These are phyloP conservation scores for Trichoderma polysporum DNA, from an alignment of 2,329 filamentous ascomycete species.

Conservation along the genomic window DNA sequence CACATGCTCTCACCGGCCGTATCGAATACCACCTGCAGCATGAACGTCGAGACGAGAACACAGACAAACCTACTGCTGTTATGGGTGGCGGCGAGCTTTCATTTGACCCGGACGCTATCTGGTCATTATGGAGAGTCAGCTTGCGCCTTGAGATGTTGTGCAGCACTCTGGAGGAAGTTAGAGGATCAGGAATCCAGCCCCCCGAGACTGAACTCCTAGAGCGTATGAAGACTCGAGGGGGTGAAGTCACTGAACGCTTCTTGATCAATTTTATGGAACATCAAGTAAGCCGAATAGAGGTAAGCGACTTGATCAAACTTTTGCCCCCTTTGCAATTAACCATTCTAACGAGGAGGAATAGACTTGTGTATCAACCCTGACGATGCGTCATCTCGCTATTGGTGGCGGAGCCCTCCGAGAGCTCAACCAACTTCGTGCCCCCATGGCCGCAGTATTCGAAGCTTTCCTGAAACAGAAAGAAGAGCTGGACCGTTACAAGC, in stretches of 20 bases:
- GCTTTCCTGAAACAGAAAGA: constrained; percentile 60
- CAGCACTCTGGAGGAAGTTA: constrained; percentile 74
- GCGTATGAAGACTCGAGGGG: constrained; percentile 62
- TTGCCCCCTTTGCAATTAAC: neutral
- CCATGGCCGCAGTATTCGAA: constrained; percentile 71
- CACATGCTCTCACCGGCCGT: constrained; percentile 80
- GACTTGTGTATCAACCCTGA: constrained; percentile 78
- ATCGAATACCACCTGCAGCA: constrained; percentile 65
- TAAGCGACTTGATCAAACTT: constrained; percentile 45
- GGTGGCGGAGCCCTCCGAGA: constrained; percentile 62
- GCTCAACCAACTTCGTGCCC: constrained; percentile 71
- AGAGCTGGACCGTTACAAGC: constrained; percentile 63
- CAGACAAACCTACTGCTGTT: constrained; percentile 61
- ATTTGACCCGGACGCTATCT: constrained; percentile 82
- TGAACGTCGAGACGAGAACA: constrained; percentile 44
- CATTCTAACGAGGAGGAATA: constrained; percentile 36
- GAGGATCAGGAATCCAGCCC: constrained; percentile 63
- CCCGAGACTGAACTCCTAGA: constrained; percentile 85
- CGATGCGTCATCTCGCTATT: constrained; percentile 73
- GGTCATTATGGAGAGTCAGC: constrained; percentile 86
- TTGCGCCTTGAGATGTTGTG: constrained; percentile 91
- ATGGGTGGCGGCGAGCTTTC: constrained; percentile 64
- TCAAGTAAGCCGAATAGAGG: constrained; percentile 94
- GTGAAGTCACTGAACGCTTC: constrained; percentile 85
- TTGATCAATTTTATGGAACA: constrained; percentile 89